Evolutionary conservation across 345 rosid species (phyloP).

Genomic region (Murraya koenigii): DNA sequence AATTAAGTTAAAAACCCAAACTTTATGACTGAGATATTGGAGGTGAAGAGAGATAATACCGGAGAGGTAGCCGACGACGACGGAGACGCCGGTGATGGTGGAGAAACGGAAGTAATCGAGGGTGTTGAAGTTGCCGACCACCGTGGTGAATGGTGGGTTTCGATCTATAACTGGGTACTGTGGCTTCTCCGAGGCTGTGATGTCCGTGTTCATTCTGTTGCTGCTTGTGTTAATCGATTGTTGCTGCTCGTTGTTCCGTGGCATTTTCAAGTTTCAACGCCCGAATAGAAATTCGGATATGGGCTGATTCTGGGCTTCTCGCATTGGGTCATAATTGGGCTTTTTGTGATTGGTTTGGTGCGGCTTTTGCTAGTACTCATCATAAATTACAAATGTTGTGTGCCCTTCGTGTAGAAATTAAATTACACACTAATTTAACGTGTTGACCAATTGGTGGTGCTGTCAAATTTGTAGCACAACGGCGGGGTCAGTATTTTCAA

Average conservation of each 20-base stretch:
- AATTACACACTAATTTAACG: too few species aligned
- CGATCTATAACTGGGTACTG: conserved; percentile 87
- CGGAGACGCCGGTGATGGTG: conserved; percentile 77
- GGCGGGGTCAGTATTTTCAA: too few species aligned
- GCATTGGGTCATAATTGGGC: neutral
- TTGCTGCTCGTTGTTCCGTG: neutral
- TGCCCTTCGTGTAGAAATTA: too few species aligned
- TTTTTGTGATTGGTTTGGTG: too few species aligned
- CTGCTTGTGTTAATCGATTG: neutral
- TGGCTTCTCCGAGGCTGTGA: conserved; percentile 90
- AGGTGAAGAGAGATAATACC: conserved; percentile 36
- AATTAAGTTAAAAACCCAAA: neutral
- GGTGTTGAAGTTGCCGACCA: conserved; percentile 74
- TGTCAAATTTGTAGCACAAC: too few species aligned
- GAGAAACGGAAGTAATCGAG: conserved; percentile 79
- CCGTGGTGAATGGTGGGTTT: conserved; percentile 76
- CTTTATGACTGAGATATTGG: neutral
- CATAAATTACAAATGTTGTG: too few species aligned
- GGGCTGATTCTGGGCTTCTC: neutral
- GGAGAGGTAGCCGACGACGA: conserved; percentile 93
- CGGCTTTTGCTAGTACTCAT: too few species aligned
- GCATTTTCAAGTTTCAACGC: too few species aligned
- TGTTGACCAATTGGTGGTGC: too few species aligned
- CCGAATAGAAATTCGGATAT: neutral
- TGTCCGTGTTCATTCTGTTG: conserved; percentile 77